These are phyloP conservation scores for Groenewaldozyma salmanticensis DNA, from an alignment of 805 yeast species.

Conservation along the genomic window DNA sequence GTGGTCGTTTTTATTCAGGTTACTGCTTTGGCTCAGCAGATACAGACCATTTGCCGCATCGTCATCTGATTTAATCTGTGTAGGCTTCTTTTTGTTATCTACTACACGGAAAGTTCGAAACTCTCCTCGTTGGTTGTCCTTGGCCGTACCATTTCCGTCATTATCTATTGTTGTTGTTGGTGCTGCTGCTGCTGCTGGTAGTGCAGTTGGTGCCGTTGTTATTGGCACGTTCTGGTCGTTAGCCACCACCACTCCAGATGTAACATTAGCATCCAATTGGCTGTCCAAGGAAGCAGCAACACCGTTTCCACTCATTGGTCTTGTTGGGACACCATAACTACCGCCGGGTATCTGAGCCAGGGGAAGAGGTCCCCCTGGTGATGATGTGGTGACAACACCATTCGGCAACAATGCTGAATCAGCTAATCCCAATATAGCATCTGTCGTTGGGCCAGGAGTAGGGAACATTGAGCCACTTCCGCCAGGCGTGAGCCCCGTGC, in stretches of 20 bases:
- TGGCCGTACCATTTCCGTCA: no score
- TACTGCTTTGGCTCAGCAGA: slow-evolving; percentile 21
- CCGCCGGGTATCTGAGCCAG: no score
- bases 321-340: no score
- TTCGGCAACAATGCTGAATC: no score
- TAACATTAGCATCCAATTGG: background rate
- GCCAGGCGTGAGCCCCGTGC: slow-evolving; percentile 32
- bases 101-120: no score
- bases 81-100: no score
- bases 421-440: slow-evolving; percentile 31
- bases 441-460: slow-evolving; percentile 28
- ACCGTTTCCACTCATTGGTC: no score
- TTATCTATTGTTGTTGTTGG: background rate
- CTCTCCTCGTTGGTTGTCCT: no score
- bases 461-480: slow-evolving; percentile 27
- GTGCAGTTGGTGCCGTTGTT: background rate
- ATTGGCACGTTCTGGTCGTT: background rate
- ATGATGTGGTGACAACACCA: no score
- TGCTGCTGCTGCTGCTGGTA: background rate
- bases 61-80: no score
- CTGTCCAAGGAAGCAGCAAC: no score
- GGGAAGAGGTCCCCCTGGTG: no score
- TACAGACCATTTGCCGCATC: slow-evolving; percentile 28
- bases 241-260: background rate
- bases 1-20: slow-evolving; percentile 14